These are phyloP conservation scores for Globisporangium radiosum DNA, from an alignment of 352 stramenopile species.

Conservation along the genomic window DNA sequence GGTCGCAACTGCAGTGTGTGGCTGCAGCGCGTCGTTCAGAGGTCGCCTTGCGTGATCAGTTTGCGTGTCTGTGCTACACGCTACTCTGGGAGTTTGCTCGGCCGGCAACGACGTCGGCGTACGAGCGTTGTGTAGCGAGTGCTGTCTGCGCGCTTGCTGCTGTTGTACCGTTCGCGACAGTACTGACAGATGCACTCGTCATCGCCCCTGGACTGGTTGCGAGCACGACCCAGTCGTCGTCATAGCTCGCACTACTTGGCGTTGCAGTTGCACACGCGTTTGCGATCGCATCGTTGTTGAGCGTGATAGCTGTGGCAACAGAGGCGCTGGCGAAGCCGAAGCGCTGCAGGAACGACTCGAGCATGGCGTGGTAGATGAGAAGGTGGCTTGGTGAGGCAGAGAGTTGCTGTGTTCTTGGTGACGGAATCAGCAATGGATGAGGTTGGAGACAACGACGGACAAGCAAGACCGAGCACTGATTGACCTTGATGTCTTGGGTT, in stretches of 20 bases:
- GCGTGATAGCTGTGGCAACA: not conserved
- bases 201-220: not conserved
- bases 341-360: conserved; percentile 8
- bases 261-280: not conserved
- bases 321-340: conserved; percentile 2
- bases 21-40: no score
- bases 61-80: not conserved
- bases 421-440: no score
- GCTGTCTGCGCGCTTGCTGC: not conserved
- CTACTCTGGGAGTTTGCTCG: no score
- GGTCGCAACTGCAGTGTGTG: no score
- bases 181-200: no score
- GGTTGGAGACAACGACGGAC: no score
- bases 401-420: no score
- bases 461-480: no score
- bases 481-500: no score
- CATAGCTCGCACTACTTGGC: not conserved
- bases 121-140: conserved; percentile 11
- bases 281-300: not conserved
- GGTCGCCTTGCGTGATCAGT: no score
- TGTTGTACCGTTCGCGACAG: not conserved
- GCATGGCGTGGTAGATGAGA: not conserved
- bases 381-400: no score
- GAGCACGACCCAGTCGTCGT: conserved; percentile 13
- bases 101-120: conserved; percentile 25